Percentiles rank a stretch among this genome's conserved stretches.
These are phyloP conservation scores for Colletotrichum tofieldiae DNA, from an alignment of 2,329 filamentous ascomycete species.

Conservation along the genomic window DNA sequence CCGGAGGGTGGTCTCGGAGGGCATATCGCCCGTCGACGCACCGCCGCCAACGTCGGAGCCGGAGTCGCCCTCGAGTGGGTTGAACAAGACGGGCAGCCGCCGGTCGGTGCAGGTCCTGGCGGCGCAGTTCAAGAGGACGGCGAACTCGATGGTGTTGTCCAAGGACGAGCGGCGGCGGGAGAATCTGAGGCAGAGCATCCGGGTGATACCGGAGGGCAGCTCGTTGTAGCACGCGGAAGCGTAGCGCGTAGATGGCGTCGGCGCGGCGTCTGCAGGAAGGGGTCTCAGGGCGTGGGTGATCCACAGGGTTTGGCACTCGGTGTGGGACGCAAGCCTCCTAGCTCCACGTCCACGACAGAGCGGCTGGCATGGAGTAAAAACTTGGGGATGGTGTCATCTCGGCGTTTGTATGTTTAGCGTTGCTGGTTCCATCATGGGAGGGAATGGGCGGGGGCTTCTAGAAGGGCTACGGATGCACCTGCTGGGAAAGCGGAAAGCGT, in stretches of 20 bases:
- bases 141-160: constrained; percentile 31
- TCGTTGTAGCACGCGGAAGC: constrained; percentile 11
- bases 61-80: constrained; percentile 13
- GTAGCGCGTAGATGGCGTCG: constrained; percentile 14
- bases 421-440: constrained; percentile 13
- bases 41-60: constrained; percentile 6
- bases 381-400: constrained; percentile 19
- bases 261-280: constrained; percentile 12
- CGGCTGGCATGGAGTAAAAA: not conserved
- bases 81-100: constrained; percentile 12
- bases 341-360: not conserved
- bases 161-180: constrained; percentile 54
- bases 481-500: constrained; percentile 23
- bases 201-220: constrained; percentile 49
- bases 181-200: constrained; percentile 56
- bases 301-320: constrained; percentile 4
- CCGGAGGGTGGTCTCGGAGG: constrained; percentile 29
- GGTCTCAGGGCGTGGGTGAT: constrained; percentile 6
- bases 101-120: constrained; percentile 39
- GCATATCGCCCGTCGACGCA: constrained; percentile 9
- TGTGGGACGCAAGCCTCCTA: constrained; percentile 1
- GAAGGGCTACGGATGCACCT: not conserved
- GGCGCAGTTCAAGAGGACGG: constrained; percentile 43
- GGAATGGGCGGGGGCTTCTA: not conserved
- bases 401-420: constrained; percentile 29